phyloP scores from a whole-genome alignment of 805 yeast genomes.

The Starmerella potacharoeniae region DNA sequence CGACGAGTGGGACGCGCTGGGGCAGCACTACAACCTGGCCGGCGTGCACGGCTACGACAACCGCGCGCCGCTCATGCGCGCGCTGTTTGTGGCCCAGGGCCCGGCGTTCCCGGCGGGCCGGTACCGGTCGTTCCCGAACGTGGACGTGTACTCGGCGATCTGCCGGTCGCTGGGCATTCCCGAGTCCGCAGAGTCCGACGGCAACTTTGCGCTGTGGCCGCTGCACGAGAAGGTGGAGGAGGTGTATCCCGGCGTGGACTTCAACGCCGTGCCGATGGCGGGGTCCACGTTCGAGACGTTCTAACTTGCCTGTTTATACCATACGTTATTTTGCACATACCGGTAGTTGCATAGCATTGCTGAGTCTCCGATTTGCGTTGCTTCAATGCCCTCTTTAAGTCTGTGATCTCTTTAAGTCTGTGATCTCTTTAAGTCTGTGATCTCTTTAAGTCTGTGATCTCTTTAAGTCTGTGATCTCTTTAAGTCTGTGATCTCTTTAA shows the following conservation, averaged over 20 bases:
- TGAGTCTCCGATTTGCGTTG: neutral
- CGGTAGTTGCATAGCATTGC: neutral
- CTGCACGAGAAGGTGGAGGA: conserved; percentile 24
- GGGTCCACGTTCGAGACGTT: conserved; percentile 27
- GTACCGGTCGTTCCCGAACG: conserved; percentile 56
- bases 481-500: too few relatives aligned
- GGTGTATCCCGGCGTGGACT: conserved; percentile 28
- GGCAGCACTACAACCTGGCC: conserved; percentile 42
- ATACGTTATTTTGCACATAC: neutral
- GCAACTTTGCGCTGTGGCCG: conserved; percentile 28
- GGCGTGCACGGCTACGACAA: conserved; percentile 85
- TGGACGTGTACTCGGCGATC: conserved; percentile 60
- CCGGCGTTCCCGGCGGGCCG: conserved; percentile 49
- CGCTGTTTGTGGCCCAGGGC: conserved; percentile 68
- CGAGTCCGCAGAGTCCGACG: conserved; percentile 50
- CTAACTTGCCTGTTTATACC: neutral
- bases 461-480: too few relatives aligned
- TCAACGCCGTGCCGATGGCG: conserved; percentile 22
- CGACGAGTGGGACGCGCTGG: conserved; percentile 40
- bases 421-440: too few relatives aligned
- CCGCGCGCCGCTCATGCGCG: conserved; percentile 68
- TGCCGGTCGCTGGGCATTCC: conserved; percentile 47
- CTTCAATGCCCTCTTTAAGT: too few relatives aligned
- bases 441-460: too few relatives aligned
- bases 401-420: too few relatives aligned